phyloP scores from a whole-genome alignment of 495 filamentous ascomycete species.

The Elaphomyces granulatus region DNA sequence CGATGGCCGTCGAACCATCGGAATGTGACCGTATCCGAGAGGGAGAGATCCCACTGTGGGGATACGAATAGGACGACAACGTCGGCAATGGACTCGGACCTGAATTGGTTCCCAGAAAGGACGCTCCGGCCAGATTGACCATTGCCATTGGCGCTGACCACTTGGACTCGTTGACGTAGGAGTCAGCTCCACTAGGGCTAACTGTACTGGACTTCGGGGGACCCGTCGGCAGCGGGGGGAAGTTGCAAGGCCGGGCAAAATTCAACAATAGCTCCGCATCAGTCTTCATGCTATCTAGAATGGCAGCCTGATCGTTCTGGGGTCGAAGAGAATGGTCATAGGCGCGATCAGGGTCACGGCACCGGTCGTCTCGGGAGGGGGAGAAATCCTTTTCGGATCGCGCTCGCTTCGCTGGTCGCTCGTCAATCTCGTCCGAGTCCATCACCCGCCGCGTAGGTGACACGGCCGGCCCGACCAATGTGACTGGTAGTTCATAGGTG shows the following conservation, averaged over 20 bases:
- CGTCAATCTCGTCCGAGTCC: conserved; percentile 17
- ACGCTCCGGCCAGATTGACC: no score
- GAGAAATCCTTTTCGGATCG: conserved; percentile 43
- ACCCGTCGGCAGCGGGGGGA: conserved; percentile 11
- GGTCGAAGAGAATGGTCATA: conserved; percentile 16
- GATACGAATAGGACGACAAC: neutral
- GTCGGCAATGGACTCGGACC: neutral
- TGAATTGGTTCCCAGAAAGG: no score
- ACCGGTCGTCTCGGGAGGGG: conserved; percentile 24
- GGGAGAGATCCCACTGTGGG: conserved; percentile 5
- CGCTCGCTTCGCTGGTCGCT: conserved; percentile 45
- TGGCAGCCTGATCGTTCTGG: conserved; percentile 27
- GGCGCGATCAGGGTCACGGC: no score
- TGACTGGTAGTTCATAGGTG: conserved; percentile 19
- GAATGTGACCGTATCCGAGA: conserved; percentile 33
- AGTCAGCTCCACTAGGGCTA: neutral
- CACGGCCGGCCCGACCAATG: conserved; percentile 4
- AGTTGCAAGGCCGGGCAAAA: conserved; percentile 28
- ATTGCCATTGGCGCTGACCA: neutral
- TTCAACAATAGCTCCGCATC: conserved; percentile 41
- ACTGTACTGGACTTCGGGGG: neutral
- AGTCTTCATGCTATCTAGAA: conserved; percentile 33
- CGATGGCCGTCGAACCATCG: conserved; percentile 30
- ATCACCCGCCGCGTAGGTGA: conserved; percentile 1
- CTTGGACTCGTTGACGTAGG: neutral